These are phyloP conservation scores for Fusarium ambrosium DNA, from an alignment of 2,329 filamentous ascomycete species.

Conservation along the genomic window DNA sequence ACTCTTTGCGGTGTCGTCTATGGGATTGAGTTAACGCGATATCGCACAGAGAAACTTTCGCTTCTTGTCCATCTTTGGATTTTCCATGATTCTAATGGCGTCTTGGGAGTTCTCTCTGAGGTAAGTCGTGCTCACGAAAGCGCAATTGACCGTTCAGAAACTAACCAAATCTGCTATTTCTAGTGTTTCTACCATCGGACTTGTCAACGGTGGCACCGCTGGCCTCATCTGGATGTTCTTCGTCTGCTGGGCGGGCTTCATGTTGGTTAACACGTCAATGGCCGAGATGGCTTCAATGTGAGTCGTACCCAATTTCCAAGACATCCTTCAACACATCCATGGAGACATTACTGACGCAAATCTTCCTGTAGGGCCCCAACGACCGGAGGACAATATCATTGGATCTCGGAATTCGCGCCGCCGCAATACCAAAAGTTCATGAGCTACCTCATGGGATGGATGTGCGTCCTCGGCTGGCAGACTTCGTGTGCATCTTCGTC, in stretches of 20 bases:
- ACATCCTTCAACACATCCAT: not conserved
- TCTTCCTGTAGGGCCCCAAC: conserved; percentile 60
- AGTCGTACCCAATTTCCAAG: not conserved
- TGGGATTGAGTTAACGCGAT: not conserved
- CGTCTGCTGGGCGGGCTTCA: conserved; percentile 55
- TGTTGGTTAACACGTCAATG: conserved; percentile 57
- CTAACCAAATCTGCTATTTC: not conserved
- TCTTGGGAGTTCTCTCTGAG: conserved; percentile 59
- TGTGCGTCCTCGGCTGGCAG: conserved; percentile 62
- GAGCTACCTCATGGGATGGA: conserved; percentile 65
- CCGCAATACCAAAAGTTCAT: conserved; percentile 63
- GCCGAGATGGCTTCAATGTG: conserved; percentile 65
- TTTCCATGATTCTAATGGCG: conserved; percentile 61
- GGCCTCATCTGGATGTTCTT: conserved; percentile 62
- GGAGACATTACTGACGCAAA: not conserved
- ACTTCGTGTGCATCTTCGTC: conserved; percentile 55
- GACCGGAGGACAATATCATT: conserved; percentile 70
- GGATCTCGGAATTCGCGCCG: conserved; percentile 68
- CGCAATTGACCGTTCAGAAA: accelerated
- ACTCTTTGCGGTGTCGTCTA: accelerated
- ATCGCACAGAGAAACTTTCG: conserved; percentile 58
- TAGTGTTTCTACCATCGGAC: conserved; percentile 41
- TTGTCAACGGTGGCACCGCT: conserved; percentile 59
- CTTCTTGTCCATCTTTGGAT: conserved; percentile 62
- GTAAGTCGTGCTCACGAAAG: conserved; percentile 15